Evolutionary conservation across 768 basidiomycete species (phyloP).

Genomic region (Lactarius deliciosus): DNA sequence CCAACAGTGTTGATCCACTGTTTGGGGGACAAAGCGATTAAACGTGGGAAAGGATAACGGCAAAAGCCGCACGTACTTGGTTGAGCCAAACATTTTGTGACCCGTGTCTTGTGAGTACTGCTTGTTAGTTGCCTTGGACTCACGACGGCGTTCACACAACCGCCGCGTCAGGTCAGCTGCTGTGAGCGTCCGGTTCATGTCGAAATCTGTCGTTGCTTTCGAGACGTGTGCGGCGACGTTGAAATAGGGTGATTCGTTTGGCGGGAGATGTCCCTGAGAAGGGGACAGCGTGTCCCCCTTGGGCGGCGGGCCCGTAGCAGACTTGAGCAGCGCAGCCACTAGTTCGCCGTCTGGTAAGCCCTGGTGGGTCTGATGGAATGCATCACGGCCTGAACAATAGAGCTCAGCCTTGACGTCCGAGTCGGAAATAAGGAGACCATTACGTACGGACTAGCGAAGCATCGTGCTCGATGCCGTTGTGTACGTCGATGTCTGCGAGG

Average conservation of each 20-base stretch:
- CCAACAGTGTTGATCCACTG: conserved; percentile 62
- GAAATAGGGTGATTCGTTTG: conserved; percentile 20
- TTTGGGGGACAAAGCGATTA: not conserved
- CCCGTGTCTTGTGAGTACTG: conserved; percentile 49
- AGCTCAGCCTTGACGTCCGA: not conserved
- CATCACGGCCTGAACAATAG: conserved; percentile 52
- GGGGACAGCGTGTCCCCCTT: not conserved
- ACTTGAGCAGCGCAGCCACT: conserved; percentile 55
- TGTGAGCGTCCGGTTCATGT: conserved; percentile 44
- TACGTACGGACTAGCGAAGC: conserved; percentile 58
- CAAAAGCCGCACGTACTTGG: conserved; percentile 52
- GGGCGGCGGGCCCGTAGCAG: conserved; percentile 56
- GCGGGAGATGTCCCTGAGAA: conserved; percentile 1
- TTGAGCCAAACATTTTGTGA: conserved; percentile 64
- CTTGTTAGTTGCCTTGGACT: conserved; percentile 52
- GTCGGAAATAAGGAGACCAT: too few relatives aligned
- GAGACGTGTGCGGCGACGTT: conserved; percentile 13
- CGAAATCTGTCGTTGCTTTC: conserved; percentile 11
- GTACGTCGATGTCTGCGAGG: conserved; percentile 63
- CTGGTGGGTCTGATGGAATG: conserved; percentile 50
- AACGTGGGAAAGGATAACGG: not conserved
- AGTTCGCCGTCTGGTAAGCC: conserved; percentile 46
- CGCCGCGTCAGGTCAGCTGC: conserved; percentile 56
- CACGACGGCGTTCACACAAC: conserved; percentile 59
- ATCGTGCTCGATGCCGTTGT: conserved; percentile 77